A percentile compares a stretch with the other conserved stretches of the same genome.
Conservation (phyloP, 345 rosid species). For the Cochlearia excelsa region DNA sequence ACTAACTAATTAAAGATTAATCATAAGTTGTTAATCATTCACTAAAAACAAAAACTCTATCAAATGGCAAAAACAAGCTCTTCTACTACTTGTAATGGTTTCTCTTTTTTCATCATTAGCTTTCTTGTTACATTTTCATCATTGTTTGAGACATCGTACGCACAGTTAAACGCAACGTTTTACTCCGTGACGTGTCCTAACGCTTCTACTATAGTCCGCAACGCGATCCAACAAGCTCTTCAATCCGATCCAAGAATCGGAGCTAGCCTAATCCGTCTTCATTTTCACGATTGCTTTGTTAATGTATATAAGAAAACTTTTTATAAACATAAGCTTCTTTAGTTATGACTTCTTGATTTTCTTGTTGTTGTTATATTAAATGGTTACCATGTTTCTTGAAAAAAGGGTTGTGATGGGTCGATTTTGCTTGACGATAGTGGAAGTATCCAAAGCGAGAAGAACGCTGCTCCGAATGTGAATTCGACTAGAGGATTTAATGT, state of each 20-base stretch:
- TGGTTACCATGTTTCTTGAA: not conserved
- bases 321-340: not conserved
- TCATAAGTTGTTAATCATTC: conserved; percentile 14
- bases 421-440: conserved; percentile 50
- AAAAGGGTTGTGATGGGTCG: conserved; percentile 74
- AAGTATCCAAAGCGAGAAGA: conserved; percentile 60
- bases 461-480: conserved; percentile 46
- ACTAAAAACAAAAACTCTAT: not conserved
- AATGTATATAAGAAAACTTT: conserved; percentile 35
- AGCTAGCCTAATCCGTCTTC: conserved; percentile 79
- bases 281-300: conserved; percentile 86
- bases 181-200: conserved; percentile 63
- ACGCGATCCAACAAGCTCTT: conserved; percentile 54
- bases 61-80: conserved; percentile 20
- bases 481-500: conserved; percentile 62
- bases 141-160: conserved; percentile 20
- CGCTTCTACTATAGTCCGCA: conserved; percentile 50
- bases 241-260: conserved; percentile 58
- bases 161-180: conserved; percentile 56
- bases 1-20: not conserved
- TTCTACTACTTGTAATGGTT: conserved; percentile 15
- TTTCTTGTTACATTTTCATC: conserved; percentile 21
- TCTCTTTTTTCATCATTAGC: conserved; percentile 10
- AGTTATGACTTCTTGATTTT: not conserved
- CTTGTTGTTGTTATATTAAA: not conserved